These are phyloP conservation scores for Fusarium circinatum DNA, from an alignment of 2,329 filamentous ascomycete species.

Conservation along the genomic window DNA sequence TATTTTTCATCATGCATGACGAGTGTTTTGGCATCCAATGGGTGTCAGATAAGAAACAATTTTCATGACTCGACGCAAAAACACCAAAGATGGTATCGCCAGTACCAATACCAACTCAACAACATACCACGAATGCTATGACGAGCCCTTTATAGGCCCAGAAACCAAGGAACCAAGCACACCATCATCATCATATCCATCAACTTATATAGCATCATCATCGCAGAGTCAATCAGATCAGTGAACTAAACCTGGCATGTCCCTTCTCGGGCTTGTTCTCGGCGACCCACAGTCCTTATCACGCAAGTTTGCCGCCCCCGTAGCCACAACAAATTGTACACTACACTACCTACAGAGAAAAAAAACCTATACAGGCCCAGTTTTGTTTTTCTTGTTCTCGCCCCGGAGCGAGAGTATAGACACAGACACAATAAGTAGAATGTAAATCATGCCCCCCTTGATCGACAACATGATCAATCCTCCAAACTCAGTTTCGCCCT, in stretches of 20 bases:
- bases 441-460: conserved; percentile 33
- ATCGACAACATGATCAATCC: conserved; percentile 36
- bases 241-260: conserved; percentile 21
- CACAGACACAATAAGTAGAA: not conserved
- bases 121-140: conserved; percentile 24
- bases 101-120: conserved; percentile 5
- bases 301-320: conserved; percentile 30
- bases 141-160: conserved; percentile 1
- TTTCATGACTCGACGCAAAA: conserved; percentile 16
- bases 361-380: conserved; percentile 39
- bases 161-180: conserved; percentile 12
- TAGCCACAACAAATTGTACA: conserved; percentile 23
- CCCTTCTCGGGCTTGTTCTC: conserved; percentile 45
- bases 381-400: conserved; percentile 43
- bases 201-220: conserved; percentile 20
- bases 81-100: conserved; percentile 33
- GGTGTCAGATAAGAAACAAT: not conserved
- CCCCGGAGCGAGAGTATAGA: conserved; percentile 28
- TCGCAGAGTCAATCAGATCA: not conserved
- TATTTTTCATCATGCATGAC: not conserved
- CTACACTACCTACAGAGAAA: not conserved
- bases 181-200: conserved; percentile 29
- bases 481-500: conserved; percentile 30
- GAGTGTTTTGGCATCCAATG: not conserved
- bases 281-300: conserved; percentile 47